Evolutionary conservation across 179 eudicot genomes (phyloP).

Genomic region (Pouteria campechiana): DNA sequence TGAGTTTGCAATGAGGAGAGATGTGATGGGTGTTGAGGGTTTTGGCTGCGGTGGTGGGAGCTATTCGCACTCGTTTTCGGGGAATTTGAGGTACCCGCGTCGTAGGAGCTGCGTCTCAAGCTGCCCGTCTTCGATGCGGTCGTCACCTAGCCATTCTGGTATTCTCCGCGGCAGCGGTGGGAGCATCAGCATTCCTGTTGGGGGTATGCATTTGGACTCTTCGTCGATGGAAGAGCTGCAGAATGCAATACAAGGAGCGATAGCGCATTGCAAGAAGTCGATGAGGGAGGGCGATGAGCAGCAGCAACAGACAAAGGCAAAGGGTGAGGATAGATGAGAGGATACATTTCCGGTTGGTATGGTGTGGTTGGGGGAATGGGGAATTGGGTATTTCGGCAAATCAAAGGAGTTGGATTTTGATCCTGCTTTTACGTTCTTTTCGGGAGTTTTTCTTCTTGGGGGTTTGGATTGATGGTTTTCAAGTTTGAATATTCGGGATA

Average conservation of each 20-base stretch:
- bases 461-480: no score
- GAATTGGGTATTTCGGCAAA: no score
- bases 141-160: conserved; percentile 82
- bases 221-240: conserved; percentile 92
- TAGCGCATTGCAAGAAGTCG: conserved; percentile 89
- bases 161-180: conserved; percentile 28
- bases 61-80: conserved; percentile 53
- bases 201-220: conserved; percentile 13
- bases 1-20: background rate
- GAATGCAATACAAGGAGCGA: conserved; percentile 90
- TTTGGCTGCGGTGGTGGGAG: background rate
- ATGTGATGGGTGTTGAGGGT: background rate
- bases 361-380: no score
- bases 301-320: no score
- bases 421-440: no score
- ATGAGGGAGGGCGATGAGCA: no score
- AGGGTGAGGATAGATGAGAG: no score
- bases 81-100: conserved; percentile 36
- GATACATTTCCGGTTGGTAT: no score
- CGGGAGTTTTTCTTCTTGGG: no score
- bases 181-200: conserved; percentile 8
- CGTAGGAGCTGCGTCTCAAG: conserved; percentile 40
- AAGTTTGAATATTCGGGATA: no score
- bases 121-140: conserved; percentile 87
- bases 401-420: no score